phyloP scores from a whole-genome alignment of 192 early-diverging fungal genomes.

The Chytriomyces sp. region DNA sequence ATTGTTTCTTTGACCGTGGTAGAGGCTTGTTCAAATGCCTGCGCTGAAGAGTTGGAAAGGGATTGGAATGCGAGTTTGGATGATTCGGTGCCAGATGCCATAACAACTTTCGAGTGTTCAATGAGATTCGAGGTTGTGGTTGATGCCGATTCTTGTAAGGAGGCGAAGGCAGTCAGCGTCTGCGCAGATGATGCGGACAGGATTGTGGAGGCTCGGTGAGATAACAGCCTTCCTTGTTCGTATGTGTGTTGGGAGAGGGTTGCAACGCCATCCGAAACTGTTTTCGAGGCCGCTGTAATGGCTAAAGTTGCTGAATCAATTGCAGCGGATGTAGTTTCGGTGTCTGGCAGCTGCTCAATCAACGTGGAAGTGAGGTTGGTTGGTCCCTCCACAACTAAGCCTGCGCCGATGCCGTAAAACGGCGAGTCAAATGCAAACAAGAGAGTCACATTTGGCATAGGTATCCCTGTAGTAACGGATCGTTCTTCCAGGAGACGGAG shows the following conservation, averaged over 20 bases:
- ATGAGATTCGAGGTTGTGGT: neutral
- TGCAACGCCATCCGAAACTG: neutral
- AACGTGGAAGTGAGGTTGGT: conserved; percentile 41
- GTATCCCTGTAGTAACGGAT: no score
- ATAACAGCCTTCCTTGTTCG: neutral
- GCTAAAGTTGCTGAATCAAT: neutral
- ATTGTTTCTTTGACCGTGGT: neutral
- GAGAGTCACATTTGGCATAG: conserved; percentile 32
- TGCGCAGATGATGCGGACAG: neutral
- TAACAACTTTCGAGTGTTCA: neutral
- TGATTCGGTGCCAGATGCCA: neutral
- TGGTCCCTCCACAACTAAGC: conserved; percentile 45
- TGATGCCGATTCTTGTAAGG: neutral
- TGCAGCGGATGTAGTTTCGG: conserved; percentile 21
- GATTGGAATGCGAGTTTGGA: neutral
- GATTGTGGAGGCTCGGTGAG: neutral
- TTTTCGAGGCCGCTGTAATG: conserved; percentile 15
- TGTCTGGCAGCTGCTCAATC: conserved; percentile 17
- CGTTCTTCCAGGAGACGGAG: neutral
- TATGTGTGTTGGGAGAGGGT: neutral
- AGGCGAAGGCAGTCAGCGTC: no score
- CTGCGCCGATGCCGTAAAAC: conserved; percentile 53
- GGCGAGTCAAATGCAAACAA: conserved; percentile 52
- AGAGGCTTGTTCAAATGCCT: neutral
- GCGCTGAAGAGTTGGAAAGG: neutral